Percentiles rank a stretch among this genome's conserved stretches.
Evolutionary conservation across 2,329 filamentous ascomycete genomes (phyloP).

Genomic region (Diplodia corticola): DNA sequence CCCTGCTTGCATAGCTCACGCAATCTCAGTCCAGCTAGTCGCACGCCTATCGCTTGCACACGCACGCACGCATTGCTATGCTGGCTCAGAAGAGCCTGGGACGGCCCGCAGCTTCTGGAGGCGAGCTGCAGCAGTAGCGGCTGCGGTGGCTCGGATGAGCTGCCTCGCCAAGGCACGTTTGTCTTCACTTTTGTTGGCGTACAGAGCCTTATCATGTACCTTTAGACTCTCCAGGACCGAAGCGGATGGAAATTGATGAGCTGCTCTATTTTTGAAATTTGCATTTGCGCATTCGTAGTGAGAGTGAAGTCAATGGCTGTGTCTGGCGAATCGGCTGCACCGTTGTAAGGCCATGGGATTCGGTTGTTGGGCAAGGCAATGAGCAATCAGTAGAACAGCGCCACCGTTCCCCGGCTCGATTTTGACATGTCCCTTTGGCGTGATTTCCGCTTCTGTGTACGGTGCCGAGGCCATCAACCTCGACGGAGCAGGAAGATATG

Average conservation of each 20-base stretch:
- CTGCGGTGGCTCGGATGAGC: not conserved
- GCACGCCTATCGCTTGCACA: not conserved
- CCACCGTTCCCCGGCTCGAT: too few relatives aligned
- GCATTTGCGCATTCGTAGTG: too few relatives aligned
- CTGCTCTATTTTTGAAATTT: too few relatives aligned
- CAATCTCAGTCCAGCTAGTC: not conserved
- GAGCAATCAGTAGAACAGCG: too few relatives aligned
- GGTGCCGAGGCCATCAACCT: not conserved
- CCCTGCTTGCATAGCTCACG: not conserved
- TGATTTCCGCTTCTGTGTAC: not conserved
- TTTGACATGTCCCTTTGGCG: not conserved
- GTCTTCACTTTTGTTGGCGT: conserved; percentile 2
- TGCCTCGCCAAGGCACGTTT: not conserved
- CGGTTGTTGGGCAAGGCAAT: too few relatives aligned
- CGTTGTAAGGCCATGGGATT: too few relatives aligned
- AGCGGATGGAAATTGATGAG: too few relatives aligned
- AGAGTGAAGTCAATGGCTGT: too few relatives aligned
- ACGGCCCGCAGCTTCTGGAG: conserved; percentile 4
- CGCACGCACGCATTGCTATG: not conserved
- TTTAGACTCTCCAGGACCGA: not conserved
- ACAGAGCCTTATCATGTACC: not conserved
- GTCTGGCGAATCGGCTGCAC: too few relatives aligned
- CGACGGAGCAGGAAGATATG: not conserved
- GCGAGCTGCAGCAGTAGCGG: not conserved
- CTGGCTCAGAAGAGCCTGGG: not conserved